Evolutionary conservation across 257 asterid species (phyloP).

Genomic region (Plantago ovata): DNA sequence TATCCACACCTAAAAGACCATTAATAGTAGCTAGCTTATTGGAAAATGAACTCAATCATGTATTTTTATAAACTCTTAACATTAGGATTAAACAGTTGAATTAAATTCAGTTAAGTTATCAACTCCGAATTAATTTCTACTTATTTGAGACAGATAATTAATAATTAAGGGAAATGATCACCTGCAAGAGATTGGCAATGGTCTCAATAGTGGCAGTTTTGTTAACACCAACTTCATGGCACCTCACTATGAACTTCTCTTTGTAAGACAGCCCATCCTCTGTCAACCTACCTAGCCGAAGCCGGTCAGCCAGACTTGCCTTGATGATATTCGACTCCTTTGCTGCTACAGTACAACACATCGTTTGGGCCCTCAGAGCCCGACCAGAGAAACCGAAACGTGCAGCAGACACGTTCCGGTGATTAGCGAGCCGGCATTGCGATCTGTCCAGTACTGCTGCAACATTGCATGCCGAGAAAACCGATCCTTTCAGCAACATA

Average conservation of each 20-base stretch:
- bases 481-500: no score
- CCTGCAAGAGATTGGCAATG: conserved; percentile 97
- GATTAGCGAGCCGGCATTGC: no score
- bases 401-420: no score
- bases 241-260: conserved; percentile 86
- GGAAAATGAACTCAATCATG: no score
- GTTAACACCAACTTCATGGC: conserved; percentile 92
- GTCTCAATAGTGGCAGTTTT: conserved; percentile 93
- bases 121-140: no score
- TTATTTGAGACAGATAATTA: neutral
- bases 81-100: no score
- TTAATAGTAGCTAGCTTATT: no score
- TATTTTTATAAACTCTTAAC: no score
- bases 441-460: no score
- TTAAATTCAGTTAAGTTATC: no score
- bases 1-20: no score
- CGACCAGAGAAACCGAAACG: neutral
- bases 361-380: conserved; percentile 9
- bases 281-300: conserved; percentile 77
- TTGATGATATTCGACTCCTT: conserved; percentile 49
- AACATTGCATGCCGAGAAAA: no score
- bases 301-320: conserved; percentile 76
- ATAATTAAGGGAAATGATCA: conserved; percentile 9
- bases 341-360: conserved; percentile 47
- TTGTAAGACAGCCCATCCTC: conserved; percentile 89